Percentiles rank a stretch among this genome's conserved stretches.
Conservation (phyloP, 352 stramenopile genomes). For the Pythium periplocum region DNA sequence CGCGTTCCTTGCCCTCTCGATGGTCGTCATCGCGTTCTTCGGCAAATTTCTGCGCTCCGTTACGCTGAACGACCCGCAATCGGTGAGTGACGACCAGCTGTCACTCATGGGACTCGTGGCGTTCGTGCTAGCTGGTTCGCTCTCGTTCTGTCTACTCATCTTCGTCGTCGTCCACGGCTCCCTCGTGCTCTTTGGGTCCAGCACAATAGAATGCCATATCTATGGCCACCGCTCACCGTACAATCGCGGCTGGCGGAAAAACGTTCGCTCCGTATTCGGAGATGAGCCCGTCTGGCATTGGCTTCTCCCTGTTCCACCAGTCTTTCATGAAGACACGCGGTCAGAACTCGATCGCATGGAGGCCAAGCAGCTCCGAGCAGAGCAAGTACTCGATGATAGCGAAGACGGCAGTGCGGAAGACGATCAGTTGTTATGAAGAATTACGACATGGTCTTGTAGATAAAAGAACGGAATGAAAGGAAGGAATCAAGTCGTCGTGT, state of each 20-base stretch:
- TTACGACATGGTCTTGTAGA: slow-evolving; percentile 20
- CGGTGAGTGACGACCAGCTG: slow-evolving; percentile 20
- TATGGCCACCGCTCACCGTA: slow-evolving; percentile 64
- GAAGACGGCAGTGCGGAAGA: slow-evolving; percentile 40
- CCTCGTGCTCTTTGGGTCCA: slow-evolving; percentile 57
- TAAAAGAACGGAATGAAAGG: neutral
- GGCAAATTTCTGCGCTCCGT: slow-evolving; percentile 36
- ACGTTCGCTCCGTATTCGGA: slow-evolving; percentile 53
- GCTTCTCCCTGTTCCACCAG: slow-evolving; percentile 37
- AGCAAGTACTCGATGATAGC: slow-evolving; percentile 29
- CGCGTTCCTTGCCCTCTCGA: slow-evolving; percentile 53
- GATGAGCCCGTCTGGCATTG: slow-evolving; percentile 42
- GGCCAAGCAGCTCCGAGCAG: slow-evolving; percentile 38
- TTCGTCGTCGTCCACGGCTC: slow-evolving; percentile 74
- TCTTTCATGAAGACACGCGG: slow-evolving; percentile 7
- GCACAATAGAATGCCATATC: slow-evolving; percentile 76
- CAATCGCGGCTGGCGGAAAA: slow-evolving; percentile 58
- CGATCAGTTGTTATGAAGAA: slow-evolving; percentile 41
- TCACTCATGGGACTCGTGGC: slow-evolving; percentile 51
- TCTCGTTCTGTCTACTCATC: slow-evolving; percentile 62
- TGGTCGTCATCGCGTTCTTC: slow-evolving; percentile 54
- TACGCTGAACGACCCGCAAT: slow-evolving; percentile 5
- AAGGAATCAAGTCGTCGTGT: neutral
- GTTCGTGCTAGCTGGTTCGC: slow-evolving; percentile 62
- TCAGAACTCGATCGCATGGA: slow-evolving; percentile 39